Evolutionary conservation across 1,284 basidiomycete genomes (phyloP).

Genomic region (Inonotus hispidus): DNA sequence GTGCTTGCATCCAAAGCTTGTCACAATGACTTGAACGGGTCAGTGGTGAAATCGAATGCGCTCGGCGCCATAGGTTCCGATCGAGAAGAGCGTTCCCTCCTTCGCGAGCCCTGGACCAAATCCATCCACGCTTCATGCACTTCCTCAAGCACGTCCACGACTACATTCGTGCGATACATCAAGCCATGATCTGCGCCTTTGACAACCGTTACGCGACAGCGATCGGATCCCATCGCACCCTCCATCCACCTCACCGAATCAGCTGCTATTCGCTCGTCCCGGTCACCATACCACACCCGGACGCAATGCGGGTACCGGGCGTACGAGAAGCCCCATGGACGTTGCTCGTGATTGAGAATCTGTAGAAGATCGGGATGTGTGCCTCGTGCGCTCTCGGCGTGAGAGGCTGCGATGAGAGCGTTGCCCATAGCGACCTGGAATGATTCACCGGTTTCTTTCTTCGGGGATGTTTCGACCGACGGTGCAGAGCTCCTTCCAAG

Average conservation of each 20-base stretch:
- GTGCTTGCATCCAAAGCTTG: background rate
- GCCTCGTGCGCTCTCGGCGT: conserved; percentile 89
- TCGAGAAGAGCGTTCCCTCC: background rate
- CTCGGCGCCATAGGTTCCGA: background rate
- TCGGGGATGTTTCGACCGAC: conserved; percentile 23
- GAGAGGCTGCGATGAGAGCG: conserved; percentile 88
- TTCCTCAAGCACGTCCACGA: conserved; percentile 82
- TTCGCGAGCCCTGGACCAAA: background rate
- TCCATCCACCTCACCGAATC: conserved; percentile 90
- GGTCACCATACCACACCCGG: conserved; percentile 89
- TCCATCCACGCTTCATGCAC: conserved; percentile 51
- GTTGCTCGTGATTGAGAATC: conserved; percentile 82
- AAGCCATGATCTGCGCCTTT: conserved; percentile 87
- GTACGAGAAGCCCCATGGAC: conserved; percentile 83
- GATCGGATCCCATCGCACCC: conserved; percentile 69
- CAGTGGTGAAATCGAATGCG: background rate
- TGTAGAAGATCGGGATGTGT: conserved; percentile 87
- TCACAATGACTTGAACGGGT: conserved; percentile 14
- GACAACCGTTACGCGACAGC: conserved; percentile 76
- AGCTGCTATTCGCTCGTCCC: conserved; percentile 89
- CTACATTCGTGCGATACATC: conserved; percentile 86
- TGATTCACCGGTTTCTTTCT: conserved; percentile 33
- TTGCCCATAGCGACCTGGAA: conserved; percentile 74
- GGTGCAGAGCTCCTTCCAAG: conserved; percentile 14
- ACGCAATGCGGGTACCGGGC: conserved; percentile 73